phyloP scores from a whole-genome alignment of 2,329 filamentous ascomycete genomes.

The Lasiodiplodia citricola region DNA sequence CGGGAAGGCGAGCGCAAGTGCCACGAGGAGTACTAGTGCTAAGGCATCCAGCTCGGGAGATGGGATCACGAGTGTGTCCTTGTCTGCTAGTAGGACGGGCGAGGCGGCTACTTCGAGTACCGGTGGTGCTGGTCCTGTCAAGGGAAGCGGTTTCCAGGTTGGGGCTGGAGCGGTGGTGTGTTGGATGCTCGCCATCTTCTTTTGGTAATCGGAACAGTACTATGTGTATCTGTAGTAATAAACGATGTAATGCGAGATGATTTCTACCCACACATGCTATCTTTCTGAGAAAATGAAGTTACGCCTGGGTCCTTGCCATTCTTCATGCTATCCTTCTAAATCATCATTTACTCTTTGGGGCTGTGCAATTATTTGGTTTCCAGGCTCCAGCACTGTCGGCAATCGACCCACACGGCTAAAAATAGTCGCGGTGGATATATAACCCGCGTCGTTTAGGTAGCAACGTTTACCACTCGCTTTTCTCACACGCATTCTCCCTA shows the following conservation, averaged over 20 bases:
- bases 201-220: neutral
- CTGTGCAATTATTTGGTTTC: no score
- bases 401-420: no score
- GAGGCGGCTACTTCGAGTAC: constrained; percentile 2
- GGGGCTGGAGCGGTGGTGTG: no score
- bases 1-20: neutral
- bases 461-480: no score
- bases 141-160: neutral
- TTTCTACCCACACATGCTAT: neutral
- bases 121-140: neutral
- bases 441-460: no score
- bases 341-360: no score
- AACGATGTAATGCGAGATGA: neutral
- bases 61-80: neutral
- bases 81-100: neutral
- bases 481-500: no score
- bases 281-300: no score
- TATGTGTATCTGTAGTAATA: neutral
- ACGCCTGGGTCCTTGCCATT: no score
- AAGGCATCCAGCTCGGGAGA: constrained; percentile 2
- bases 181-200: neutral
- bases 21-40: neutral
- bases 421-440: no score
- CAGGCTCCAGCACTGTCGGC: no score
- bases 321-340: no score